Evolutionary conservation across 331 rosid species (phyloP), one percentile per base, ranked within the genome.

Genomic region (Spiraea crenata): DNA sequence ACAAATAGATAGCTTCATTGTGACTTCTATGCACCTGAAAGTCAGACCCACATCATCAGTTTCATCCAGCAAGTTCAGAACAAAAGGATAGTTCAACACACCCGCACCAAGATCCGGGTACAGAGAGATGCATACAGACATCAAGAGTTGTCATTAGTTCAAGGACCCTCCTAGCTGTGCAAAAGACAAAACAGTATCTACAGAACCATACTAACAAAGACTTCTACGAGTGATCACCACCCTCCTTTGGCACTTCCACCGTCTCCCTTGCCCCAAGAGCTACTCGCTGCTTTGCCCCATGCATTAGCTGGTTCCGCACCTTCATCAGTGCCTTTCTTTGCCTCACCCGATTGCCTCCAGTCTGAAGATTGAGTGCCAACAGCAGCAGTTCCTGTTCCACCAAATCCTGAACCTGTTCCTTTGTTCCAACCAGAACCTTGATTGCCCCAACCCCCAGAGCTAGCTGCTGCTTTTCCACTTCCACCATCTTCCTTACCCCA

Each of bases 231-330:
- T 57, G 37, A 69, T 80, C 77, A 87, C 89, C 93, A 85, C 44
- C 91, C 88, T 74, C 86, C 87, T 9, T 56, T 80, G 75, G 58
- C 77, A 74, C 74, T 44, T 65, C 69, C 50, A 17, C 48, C 49
- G 13, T 34, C 25, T 44, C 20, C 67, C 72, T 79, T 83, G 7
- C 82, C 88, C 90, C 90, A 83, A 3, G 89, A 67, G 41, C 87
- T 79, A 20, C 37, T 64, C 54, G 19, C 74, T 80, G 67, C 45
- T 25, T 25, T 25, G 31, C 31, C 31, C 31, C 31, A 25, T 25
- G 71, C 37, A 31, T 63, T 65, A 4, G 65, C 41, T 49, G 77
- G 42, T 47, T 68, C 54, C 11, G 46, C 63, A 17, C 51, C 51
- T 19, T 63, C 67, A 46, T 19, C 73, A 72, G 70, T 79, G 8